Percentiles rank a stretch among this genome's conserved stretches.
phyloP scores from a whole-genome alignment of 2,329 filamentous ascomycete genomes.

The Amphichorda felina region DNA sequence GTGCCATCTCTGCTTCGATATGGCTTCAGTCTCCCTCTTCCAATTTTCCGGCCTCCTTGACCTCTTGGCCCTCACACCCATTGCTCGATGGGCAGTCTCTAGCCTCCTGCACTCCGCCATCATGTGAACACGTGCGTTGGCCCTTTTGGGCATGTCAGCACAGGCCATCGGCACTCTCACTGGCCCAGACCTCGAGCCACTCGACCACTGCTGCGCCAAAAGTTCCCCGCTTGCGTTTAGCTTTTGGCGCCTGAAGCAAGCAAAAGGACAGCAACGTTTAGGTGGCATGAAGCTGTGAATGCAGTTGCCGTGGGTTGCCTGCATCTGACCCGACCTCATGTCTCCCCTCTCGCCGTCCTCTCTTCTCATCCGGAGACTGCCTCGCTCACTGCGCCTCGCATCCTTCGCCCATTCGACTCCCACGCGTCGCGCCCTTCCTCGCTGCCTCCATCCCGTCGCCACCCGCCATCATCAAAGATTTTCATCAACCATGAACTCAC shows the following conservation, averaged over 20 bases:
- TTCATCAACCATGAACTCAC: slow-evolving; percentile 38
- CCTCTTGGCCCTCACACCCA: not conserved
- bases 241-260: not conserved
- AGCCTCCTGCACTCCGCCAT: not conserved
- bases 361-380: slow-evolving; percentile 21
- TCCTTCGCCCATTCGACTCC: slow-evolving; percentile 12
- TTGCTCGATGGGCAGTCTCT: not conserved
- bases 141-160: slow-evolving; percentile 1
- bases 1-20: not conserved
- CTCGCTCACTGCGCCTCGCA: slow-evolving; percentile 15
- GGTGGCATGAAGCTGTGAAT: not conserved
- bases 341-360: slow-evolving; percentile 19
- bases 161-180: not conserved
- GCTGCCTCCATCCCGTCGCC: slow-evolving; percentile 5
- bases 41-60: not conserved
- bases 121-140: slow-evolving; percentile 2
- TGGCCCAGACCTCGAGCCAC: not conserved
- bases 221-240: not conserved
- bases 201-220: not conserved
- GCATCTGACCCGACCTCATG: slow-evolving; percentile 13
- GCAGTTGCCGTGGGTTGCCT: slow-evolving; percentile 1
- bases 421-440: slow-evolving; percentile 9
- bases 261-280: not conserved
- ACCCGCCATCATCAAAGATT: slow-evolving; percentile 13
- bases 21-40: not conserved